These are phyloP conservation scores for Parietichytrium sp. DNA, from an alignment of 108 stramenopile species.

Conservation along the genomic window DNA sequence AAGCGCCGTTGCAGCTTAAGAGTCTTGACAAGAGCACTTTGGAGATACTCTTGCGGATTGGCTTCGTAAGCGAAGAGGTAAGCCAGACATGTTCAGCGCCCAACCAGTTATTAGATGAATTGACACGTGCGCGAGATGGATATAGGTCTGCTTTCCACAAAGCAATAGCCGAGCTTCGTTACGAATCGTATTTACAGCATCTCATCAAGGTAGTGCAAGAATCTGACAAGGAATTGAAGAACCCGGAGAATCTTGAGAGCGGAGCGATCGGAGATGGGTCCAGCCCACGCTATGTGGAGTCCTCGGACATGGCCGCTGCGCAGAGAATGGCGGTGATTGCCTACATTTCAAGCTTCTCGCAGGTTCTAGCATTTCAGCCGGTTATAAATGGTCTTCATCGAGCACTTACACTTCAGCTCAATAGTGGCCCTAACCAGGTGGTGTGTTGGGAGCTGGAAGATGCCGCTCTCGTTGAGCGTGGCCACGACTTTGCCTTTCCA, in stretches of 20 bases:
- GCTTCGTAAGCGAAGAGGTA: not conserved
- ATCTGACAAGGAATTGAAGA: not conserved
- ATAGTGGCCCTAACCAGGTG: not conserved
- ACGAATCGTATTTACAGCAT: not conserved
- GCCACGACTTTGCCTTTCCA: not conserved
- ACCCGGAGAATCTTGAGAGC: not conserved
- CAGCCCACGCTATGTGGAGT: not conserved
- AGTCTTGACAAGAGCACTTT: not conserved
- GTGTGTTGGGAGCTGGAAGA: not conserved
- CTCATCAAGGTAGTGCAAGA: not conserved
- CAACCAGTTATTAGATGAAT: not conserved
- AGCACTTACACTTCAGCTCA: not conserved
- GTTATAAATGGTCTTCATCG: not conserved
- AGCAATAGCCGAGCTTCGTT: slow-evolving; percentile 13
- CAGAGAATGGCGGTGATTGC: not conserved
- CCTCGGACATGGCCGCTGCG: not conserved
- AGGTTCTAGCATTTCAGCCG: not conserved
- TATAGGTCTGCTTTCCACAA: not conserved
- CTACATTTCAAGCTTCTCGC: not conserved
- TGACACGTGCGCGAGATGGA: not conserved
- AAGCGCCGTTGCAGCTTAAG: not conserved
- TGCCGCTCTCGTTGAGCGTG: not conserved
- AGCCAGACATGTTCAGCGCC: not conserved
- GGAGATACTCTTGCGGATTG: not conserved
- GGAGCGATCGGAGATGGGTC: not conserved